Conservation (phyloP, 2,329 filamentous ascomycete species). For the Arthrobotrys iridis region DNA sequence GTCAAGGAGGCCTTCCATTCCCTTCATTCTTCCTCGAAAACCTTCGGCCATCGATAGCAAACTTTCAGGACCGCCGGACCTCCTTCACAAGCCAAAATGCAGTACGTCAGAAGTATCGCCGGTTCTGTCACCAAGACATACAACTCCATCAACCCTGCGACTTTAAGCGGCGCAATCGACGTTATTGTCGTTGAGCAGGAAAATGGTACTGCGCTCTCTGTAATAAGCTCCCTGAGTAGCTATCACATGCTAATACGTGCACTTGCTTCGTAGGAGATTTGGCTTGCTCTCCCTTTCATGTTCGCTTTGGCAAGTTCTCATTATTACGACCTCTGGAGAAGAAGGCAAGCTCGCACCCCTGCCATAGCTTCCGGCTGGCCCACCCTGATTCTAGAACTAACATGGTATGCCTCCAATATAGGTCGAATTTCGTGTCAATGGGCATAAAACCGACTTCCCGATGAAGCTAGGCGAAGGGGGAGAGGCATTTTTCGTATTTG, state of each 20-base stretch:
- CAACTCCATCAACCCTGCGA: slow-evolving; percentile 99
- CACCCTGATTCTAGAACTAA: slow-evolving; percentile 23
- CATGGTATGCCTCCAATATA: slow-evolving; percentile 55
- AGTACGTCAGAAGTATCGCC: slow-evolving; percentile 72
- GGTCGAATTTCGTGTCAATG: slow-evolving; percentile 97
- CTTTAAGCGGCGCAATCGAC: slow-evolving; percentile 96
- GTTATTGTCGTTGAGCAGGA: slow-evolving; percentile 97
- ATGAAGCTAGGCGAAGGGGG: slow-evolving; percentile 99
- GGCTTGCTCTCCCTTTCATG: slow-evolving; percentile 95
- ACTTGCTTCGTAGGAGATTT: slow-evolving; percentile 67
- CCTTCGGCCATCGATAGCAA: not conserved
- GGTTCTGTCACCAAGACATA: slow-evolving; percentile 97
- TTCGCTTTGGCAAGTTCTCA: slow-evolving; percentile 98
- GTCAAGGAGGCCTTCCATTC: slow-evolving; percentile 32
- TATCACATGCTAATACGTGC: slow-evolving; percentile 25
- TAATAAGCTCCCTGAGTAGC: not conserved
- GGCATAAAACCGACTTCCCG: slow-evolving; percentile 86
- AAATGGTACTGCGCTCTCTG: slow-evolving; percentile 71
- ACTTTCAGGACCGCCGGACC: not conserved
- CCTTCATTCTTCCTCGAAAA: slow-evolving; percentile 14
- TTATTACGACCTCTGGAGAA: slow-evolving; percentile 94
- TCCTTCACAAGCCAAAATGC: slow-evolving; percentile 22
- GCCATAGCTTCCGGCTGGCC: slow-evolving; percentile 1
- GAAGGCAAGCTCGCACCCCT: slow-evolving; percentile 68
- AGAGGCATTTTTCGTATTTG: slow-evolving; percentile 98